Conservation (phyloP, 2,329 filamentous ascomycete species). For the Trichophyton schoenleinii region DNA sequence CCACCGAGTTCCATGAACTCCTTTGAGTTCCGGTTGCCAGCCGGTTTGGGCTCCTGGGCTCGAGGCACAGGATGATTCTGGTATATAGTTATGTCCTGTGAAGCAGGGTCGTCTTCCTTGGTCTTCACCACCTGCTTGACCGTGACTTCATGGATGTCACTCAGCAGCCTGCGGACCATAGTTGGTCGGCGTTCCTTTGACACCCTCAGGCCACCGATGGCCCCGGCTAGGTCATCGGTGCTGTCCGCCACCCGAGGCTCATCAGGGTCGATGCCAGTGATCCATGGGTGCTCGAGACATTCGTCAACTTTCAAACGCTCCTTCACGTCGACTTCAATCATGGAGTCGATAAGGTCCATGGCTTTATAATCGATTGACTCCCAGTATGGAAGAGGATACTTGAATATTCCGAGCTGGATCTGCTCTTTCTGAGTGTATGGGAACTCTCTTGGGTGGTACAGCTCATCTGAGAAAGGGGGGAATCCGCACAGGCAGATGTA, state of each 20-base stretch:
- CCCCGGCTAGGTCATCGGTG: constrained; percentile 84
- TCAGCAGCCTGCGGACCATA: constrained; percentile 75
- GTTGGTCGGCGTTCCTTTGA: constrained; percentile 58
- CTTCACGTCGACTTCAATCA: constrained; percentile 80
- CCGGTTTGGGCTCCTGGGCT: constrained; percentile 50
- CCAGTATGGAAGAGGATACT: constrained; percentile 96
- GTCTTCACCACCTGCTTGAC: constrained; percentile 34
- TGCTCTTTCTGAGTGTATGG: constrained; percentile 80
- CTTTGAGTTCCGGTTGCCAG: constrained; percentile 51
- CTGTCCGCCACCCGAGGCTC: constrained; percentile 60
- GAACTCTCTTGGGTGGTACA: constrained; percentile 59
- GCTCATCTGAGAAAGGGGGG: constrained; percentile 90
- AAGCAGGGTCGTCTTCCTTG: background rate
- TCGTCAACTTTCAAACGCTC: constrained; percentile 79
- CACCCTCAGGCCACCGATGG: constrained; percentile 70
- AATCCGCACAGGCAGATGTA: constrained; percentile 97
- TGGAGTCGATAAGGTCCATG: constrained; percentile 82
- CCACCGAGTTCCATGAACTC: constrained; percentile 81
- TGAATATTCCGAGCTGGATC: constrained; percentile 76
- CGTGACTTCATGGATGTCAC: constrained; percentile 64
- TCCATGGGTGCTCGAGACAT: constrained; percentile 85
- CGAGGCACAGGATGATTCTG: background rate
- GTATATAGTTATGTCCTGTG: background rate
- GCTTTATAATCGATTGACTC: constrained; percentile 76
- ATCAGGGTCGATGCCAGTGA: constrained; percentile 48